Percentiles rank a stretch among this genome's conserved stretches.
Conservation (phyloP, 1,284 basidiomycete genomes). For the Golubevia sp. region DNA sequence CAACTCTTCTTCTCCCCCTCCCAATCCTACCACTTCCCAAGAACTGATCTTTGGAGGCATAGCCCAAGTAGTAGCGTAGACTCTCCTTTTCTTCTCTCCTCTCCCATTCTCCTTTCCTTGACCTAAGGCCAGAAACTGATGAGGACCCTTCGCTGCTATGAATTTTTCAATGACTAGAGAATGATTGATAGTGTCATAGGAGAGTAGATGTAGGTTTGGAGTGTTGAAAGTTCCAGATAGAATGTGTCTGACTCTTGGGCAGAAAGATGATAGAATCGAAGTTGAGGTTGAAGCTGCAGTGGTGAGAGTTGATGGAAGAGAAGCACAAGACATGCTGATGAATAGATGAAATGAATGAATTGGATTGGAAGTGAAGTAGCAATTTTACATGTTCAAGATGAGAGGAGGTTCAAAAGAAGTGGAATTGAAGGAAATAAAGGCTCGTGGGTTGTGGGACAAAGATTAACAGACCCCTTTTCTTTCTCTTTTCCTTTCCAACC, state of each 20-base stretch:
- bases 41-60: slow-evolving; percentile 14
- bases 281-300: too few species aligned
- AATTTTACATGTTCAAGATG: too few species aligned
- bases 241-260: slow-evolving; percentile 21
- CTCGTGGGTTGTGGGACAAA: too few species aligned
- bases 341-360: too few species aligned
- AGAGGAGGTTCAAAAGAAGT: too few species aligned
- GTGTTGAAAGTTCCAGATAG: slow-evolving; percentile 48
- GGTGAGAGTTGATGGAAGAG: too few species aligned
- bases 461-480: too few species aligned
- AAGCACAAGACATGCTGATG: too few species aligned
- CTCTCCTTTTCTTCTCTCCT: neutral
- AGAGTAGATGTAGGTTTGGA: slow-evolving; percentile 26
- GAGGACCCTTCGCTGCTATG: slow-evolving; percentile 25
- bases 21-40: slow-evolving; percentile 19
- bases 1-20: too few species aligned
- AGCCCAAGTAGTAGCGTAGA: slow-evolving; percentile 51
- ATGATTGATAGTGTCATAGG: slow-evolving; percentile 24
- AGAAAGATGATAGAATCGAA: neutral
- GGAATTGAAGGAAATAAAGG: too few species aligned
- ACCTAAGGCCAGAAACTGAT: slow-evolving; percentile 38
- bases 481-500: too few species aligned
- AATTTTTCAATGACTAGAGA: slow-evolving; percentile 15
- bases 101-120: neutral
- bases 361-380: too few species aligned